Base-by-base conservation (phyloP, 164 flowering plant genomes). In the Brasenia schreberi region DNA sequence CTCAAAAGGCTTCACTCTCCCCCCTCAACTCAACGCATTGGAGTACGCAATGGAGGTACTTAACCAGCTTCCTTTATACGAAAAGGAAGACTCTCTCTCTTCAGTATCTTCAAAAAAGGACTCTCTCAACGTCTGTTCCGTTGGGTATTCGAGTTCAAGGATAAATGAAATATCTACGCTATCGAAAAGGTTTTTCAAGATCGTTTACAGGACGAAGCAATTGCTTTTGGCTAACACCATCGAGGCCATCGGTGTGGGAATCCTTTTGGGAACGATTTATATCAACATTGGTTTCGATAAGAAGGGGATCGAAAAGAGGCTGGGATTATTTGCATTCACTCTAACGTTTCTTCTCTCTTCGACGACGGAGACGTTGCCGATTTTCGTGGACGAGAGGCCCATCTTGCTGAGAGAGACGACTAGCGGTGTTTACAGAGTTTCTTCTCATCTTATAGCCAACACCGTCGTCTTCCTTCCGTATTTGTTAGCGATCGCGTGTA, bases 301-400 rank as follows among this genome's bases (percentile, higher is more conserved):
- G 62, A 65, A 83, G 62, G 91, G 99, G 5, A 86, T 92, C 0
- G 87, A 83, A 69, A 88, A 95, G 77, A 77, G 97, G 71, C 80
- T 90, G 16, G 99, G 99, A 42, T 76, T 95, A 18, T 95, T 95
- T 65, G 99, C 99, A 5, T 95, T 95, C 85, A 95, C 94, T 5
- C 88, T 90, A 68, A 95, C 96, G 0, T 95, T 95, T 68, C 91
- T 95, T 49, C 94, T 95, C 71, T 92, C 99, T 17, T 87, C 97
- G 56, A 95, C 96, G 17, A 88, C 96, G 0, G 97, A 90, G 75
- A 81, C 97, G 14, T 87, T 95, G 14, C 97, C 97, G 1, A 90
- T 95, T 56, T 95, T 87, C 81, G 77, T 95, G 74, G 81, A 81
- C 61, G 99, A 95, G 72, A 74, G 97, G 74, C 96, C 94, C 5